Percentiles rank a stretch among this genome's conserved stretches.
Evolutionary conservation across 2,329 filamentous ascomycete species (phyloP).

Genomic region (Elsinoe necatrix): DNA sequence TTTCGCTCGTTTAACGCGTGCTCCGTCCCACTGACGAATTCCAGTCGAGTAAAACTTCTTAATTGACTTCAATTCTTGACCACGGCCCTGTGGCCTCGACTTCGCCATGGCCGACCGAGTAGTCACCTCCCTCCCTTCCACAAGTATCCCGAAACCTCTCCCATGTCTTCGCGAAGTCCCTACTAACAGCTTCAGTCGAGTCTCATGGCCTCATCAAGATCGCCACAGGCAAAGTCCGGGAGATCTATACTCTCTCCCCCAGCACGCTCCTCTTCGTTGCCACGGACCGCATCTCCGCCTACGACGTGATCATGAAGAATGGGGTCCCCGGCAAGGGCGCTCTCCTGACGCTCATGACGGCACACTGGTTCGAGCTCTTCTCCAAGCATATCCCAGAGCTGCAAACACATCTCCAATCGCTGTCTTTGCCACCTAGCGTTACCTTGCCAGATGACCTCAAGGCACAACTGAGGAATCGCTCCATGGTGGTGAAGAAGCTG

Average conservation of each 20-base stretch:
- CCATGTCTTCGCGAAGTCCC: too few species aligned
- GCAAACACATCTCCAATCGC: slow-evolving; percentile 55
- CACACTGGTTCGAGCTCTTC: slow-evolving; percentile 60
- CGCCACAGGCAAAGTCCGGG: slow-evolving; percentile 66
- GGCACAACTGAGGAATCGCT: slow-evolving; percentile 48
- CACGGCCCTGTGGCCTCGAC: too few species aligned
- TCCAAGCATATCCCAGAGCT: slow-evolving; percentile 48
- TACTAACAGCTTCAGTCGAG: slow-evolving; percentile 16
- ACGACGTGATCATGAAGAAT: slow-evolving; percentile 84
- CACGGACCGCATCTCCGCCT: slow-evolving; percentile 87
- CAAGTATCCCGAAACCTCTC: neutral
- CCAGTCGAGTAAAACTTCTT: too few species aligned
- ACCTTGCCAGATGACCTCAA: slow-evolving; percentile 33
- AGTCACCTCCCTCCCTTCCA: neutral
- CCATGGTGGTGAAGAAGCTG: slow-evolving; percentile 68
- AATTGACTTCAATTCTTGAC: too few species aligned
- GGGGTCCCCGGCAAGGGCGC: slow-evolving; percentile 60
- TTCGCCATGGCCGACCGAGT: too few species aligned
- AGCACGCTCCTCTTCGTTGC: slow-evolving; percentile 71
- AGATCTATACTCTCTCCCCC: slow-evolving; percentile 66
- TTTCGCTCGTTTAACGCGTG: too few species aligned
- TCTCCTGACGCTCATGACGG: slow-evolving; percentile 58
- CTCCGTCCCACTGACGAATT: too few species aligned
- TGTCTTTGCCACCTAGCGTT: slow-evolving; percentile 50
- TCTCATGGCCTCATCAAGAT: slow-evolving; percentile 37